These are phyloP conservation scores for Aspergillus glaucus DNA, from an alignment of 2,329 filamentous ascomycete genomes.

Conservation along the genomic window DNA sequence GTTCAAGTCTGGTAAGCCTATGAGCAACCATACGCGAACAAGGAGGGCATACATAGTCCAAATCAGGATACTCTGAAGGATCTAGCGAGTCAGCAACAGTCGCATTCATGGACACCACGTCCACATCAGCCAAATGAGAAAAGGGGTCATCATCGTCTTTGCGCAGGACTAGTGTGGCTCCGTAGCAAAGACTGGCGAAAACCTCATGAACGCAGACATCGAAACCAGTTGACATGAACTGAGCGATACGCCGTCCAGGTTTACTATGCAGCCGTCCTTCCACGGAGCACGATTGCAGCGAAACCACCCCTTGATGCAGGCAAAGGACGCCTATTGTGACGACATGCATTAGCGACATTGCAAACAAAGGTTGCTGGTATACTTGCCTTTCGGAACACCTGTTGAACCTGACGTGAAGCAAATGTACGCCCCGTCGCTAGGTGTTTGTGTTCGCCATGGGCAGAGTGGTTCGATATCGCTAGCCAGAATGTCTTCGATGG, in stretches of 20 bases:
- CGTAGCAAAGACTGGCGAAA: slow-evolving; percentile 36
- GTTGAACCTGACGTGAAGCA: slow-evolving; percentile 40
- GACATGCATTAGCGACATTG: neutral
- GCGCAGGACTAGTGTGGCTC: slow-evolving; percentile 33
- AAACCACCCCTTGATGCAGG: slow-evolving; percentile 29
- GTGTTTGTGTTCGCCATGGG: neutral
- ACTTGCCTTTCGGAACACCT: slow-evolving; percentile 8
- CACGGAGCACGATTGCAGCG: slow-evolving; percentile 25
- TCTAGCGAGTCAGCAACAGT: slow-evolving; percentile 30
- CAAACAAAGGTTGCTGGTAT: too few relatives aligned
- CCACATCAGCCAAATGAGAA: slow-evolving; percentile 19
- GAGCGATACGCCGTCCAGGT: slow-evolving; percentile 31
- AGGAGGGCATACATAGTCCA: neutral
- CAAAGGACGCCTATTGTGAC: slow-evolving; percentile 14
- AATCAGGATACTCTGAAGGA: slow-evolving; percentile 20
- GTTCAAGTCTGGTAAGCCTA: slow-evolving; percentile 17
- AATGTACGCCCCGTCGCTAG: slow-evolving; percentile 28
- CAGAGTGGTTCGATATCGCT: neutral
- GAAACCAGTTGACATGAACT: slow-evolving; percentile 40
- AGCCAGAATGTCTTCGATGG: neutral
- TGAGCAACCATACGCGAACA: neutral
- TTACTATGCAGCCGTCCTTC: slow-evolving; percentile 28
- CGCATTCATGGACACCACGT: slow-evolving; percentile 35
- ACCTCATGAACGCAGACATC: slow-evolving; percentile 42
- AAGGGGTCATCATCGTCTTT: slow-evolving; percentile 19